Base-by-base conservation (phyloP, 108 stramenopile species). In the Nitzschia putrida region DNA sequence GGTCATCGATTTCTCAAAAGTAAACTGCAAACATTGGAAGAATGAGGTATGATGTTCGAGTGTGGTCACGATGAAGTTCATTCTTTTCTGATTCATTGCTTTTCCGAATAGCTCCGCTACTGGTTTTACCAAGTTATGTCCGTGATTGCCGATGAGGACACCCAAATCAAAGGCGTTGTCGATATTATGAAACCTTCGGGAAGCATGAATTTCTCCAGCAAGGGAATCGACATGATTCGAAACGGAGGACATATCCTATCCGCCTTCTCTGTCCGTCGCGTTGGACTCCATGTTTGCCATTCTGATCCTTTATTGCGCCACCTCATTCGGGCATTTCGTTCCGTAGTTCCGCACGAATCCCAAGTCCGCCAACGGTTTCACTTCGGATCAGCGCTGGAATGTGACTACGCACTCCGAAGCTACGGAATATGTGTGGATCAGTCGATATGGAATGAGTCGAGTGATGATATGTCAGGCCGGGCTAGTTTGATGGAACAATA, bases 271-370 rank as follows among this genome's bases (percentile, higher is more conserved):
- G 47, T 34, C 20, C 43, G 47, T 23, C 43, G 52, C 6, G n/a
- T 34, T 12, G 61, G 45, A 16, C 14, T 63, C 23, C 71, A 72
- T 45, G 53, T 47, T 18, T 72, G 71, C 53, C 49, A 72, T 38
- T 42, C 55, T 18, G 57, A 37, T 21, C 22, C 20, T 2, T 0
- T 40, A 0, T 37, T 64, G 25, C 69, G 55, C 1, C 69, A 56
- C 44, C 7, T 58, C 58, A 18, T 60, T 24, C 25, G 69, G 57
- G 58, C 49, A 26, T 54, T 49, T 49, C 3, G n/a, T 49, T 18
- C n/a, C 6, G 47, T 49, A 6, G 6, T 49, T 4, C 47, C 18
- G 6, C 14, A 49, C 47, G 47, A 49, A 49, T 49, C 14, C 18
- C 47, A 49, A 49, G 47, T 18, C 18, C n/a, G 18, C 14, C 47